Evolutionary conservation across 192 early-diverging fungal species (phyloP), one percentile per base, ranked within the genome.

Genomic region (Coemansia biformis): DNA sequence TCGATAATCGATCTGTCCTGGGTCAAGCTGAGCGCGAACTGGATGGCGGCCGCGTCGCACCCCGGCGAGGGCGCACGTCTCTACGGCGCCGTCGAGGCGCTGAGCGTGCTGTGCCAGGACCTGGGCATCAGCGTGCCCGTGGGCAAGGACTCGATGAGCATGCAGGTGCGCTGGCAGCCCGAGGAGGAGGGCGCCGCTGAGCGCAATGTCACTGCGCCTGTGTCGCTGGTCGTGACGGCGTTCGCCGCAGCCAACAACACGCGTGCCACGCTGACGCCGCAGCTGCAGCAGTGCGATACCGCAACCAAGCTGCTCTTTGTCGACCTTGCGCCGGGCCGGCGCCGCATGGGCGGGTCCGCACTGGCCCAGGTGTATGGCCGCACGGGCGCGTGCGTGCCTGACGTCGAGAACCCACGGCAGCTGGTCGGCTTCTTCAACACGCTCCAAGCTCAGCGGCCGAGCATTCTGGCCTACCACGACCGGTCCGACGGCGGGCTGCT

Each of bases 71-170:
- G 93, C 15, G 78, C 91, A 21, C 81, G 85, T 37, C 68, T 99
- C 30, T 99, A 98, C 58, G 83, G 86, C 34, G 96, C 91, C 23
- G 96, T 97, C 8, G 66, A 87, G 51, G 91, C 95, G 24, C 81
- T 99, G 46, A 93, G 95, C 33, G 91, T 91, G 36, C 67, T 99
- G 43, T 98, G 96, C 73, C 92, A 90, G 35, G 78, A 79, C 36
- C 78, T 99, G 32, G 93, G 93, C 17, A 78, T 99, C 54, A 85
- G 88, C 36, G 89, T 99, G 47, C 96, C 96, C 6, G 96, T 99
- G 15, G 96, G 96, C 46, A 99, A 99, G 80, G 96, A 99, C 76
- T 97, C 93, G 8, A 94, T 98, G 93, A 92, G 89, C 32, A 99
- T 99, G 96, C 92, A 93, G 78, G 88, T 93, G 76, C 84, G 84